Percentiles rank a stretch among this genome's conserved stretches.
Conservation (phyloP, 2,329 filamentous ascomycete species). For the Aurifilum marmelostoma region DNA sequence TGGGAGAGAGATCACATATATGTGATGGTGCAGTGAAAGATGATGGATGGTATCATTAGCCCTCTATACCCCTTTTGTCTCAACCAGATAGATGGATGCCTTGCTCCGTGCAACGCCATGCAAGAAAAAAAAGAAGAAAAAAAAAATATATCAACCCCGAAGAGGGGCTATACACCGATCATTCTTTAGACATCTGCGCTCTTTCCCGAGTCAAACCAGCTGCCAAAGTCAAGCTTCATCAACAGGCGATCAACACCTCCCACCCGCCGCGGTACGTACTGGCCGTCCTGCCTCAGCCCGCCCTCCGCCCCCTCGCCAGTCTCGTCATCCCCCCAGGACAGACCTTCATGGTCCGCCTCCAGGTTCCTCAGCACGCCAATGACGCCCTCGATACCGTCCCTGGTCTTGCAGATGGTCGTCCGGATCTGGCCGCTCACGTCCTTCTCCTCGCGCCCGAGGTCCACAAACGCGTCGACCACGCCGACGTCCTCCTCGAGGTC, state of each 20-base stretch:
- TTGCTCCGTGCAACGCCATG: conserved; percentile 16
- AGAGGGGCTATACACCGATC: neutral
- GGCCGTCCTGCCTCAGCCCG: conserved; percentile 45
- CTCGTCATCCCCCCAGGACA: conserved; percentile 42
- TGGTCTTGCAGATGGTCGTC: conserved; percentile 65
- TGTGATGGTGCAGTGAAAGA: neutral
- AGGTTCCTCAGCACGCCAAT: conserved; percentile 57
- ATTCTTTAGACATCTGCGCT: conserved; percentile 22
- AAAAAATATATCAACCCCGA: neutral
- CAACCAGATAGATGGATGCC: neutral
- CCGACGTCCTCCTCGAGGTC: conserved; percentile 84
- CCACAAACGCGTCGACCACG: conserved; percentile 74
- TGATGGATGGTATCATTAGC: conserved; percentile 20
- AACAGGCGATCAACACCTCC: conserved; percentile 82
- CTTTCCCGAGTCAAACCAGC: conserved; percentile 49
- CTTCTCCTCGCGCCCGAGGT: conserved; percentile 72
- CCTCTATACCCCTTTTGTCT: neutral
- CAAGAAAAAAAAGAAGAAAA: neutral
- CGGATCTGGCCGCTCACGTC: conserved; percentile 68
- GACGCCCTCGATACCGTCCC: conserved; percentile 68
- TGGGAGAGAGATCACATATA: neutral
- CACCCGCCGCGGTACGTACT: conserved; percentile 71
- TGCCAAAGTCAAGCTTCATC: conserved; percentile 84
- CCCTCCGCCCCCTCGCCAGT: conserved; percentile 37
- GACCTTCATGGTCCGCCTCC: conserved; percentile 43